Conservation (phyloP, 371 early-diverging fungal genomes). For the Haplosporangium sp. region DNA sequence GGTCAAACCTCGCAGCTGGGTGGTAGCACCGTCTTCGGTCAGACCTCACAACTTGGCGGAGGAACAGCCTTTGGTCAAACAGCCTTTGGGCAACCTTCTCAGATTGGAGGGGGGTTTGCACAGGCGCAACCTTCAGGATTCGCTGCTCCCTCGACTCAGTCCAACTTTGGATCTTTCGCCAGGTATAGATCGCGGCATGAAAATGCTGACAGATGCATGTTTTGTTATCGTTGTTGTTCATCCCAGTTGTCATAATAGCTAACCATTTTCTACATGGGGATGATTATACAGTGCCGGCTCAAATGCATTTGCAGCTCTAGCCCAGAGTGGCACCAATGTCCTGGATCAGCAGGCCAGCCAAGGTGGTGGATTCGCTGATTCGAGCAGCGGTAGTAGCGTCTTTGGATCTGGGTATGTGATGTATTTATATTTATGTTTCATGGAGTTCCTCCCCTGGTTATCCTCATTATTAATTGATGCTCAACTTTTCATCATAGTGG, state of each 20-base stretch:
- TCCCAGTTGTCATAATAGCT: background rate
- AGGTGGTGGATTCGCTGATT: slow-evolving; percentile 24
- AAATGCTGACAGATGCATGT: background rate
- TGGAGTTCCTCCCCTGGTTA: too few species aligned
- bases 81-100: slow-evolving; percentile 25
- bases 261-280: background rate
- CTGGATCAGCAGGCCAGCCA: slow-evolving; percentile 29
- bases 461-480: background rate
- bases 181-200: slow-evolving; percentile 2
- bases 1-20: slow-evolving; percentile 28
- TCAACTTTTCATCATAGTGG: slow-evolving; percentile 3
- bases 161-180: slow-evolving; percentile 51
- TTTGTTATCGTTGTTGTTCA: background rate
- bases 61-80: slow-evolving; percentile 24
- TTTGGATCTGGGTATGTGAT: slow-evolving; percentile 27
- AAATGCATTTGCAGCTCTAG: slow-evolving; percentile 46
- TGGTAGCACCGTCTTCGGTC: slow-evolving; percentile 20
- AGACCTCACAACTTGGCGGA: slow-evolving; percentile 23
- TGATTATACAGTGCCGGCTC: slow-evolving; percentile 17
- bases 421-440: background rate
- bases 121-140: slow-evolving; percentile 6
- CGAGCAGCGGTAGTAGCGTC: slow-evolving; percentile 11
- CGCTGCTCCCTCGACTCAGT: slow-evolving; percentile 4
- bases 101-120: slow-evolving; percentile 19
- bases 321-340: slow-evolving; percentile 28